phyloP scores from a whole-genome alignment of 1,284 basidiomycete genomes.

The Abortiporus biennis region DNA sequence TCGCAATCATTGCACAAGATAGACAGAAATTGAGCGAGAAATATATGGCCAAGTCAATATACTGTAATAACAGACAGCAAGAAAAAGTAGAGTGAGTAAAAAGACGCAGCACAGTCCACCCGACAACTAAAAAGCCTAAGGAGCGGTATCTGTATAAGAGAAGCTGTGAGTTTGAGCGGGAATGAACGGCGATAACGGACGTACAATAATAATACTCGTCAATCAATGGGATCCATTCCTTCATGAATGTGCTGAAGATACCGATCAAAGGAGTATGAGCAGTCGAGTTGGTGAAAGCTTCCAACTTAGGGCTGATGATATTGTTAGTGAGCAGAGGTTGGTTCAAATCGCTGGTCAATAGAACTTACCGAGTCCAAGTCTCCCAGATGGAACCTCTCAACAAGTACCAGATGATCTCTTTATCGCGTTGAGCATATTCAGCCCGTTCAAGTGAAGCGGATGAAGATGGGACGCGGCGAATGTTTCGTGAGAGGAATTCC shows the following conservation, averaged over 20 bases:
- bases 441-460: slow-evolving; percentile 63
- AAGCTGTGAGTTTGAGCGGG: background rate
- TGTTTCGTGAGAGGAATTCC: slow-evolving; percentile 59
- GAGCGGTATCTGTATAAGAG: slow-evolving; percentile 29
- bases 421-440: slow-evolving; percentile 80
- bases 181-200: slow-evolving; percentile 25
- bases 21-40: too few relatives aligned
- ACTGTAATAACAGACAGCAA: too few relatives aligned
- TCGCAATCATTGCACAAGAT: too few relatives aligned
- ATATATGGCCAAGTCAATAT: too few relatives aligned
- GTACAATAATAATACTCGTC: slow-evolving; percentile 95
- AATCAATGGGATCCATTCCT: slow-evolving; percentile 90
- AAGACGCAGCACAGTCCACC: too few relatives aligned
- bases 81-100: too few relatives aligned
- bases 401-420: slow-evolving; percentile 81
- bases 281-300: slow-evolving; percentile 52
- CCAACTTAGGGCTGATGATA: slow-evolving; percentile 63
- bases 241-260: slow-evolving; percentile 70
- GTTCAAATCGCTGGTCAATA: slow-evolving; percentile 2
- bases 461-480: slow-evolving; percentile 57
- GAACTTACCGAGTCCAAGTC: slow-evolving; percentile 67
- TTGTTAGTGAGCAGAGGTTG: slow-evolving; percentile 2
- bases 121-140: too few relatives aligned
- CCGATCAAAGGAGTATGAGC: slow-evolving; percentile 69
- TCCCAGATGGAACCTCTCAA: slow-evolving; percentile 89